These are phyloP conservation scores for Aegilops tauschii DNA, from an alignment of 176 grass and related monocot genomes.

Conservation along the genomic window DNA sequence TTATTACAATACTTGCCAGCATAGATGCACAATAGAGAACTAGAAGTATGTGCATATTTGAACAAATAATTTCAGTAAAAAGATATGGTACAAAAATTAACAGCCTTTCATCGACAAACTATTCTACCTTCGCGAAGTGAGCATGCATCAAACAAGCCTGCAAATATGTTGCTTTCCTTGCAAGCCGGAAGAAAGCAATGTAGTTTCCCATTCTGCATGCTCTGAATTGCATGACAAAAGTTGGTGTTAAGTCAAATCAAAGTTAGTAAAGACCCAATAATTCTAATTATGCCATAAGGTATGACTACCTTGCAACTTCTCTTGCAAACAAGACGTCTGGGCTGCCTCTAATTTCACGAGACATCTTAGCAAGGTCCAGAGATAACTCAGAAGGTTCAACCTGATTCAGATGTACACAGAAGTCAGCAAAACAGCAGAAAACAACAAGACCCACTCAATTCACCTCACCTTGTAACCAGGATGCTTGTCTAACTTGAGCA, in stretches of 20 bases:
- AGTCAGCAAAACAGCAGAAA: conserved; percentile 35
- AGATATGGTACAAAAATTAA: conserved; percentile 3
- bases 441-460: conserved; percentile 9
- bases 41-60: not conserved
- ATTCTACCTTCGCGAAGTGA: conserved; percentile 85
- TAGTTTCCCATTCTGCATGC: conserved; percentile 82
- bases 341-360: conserved; percentile 69
- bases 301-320: conserved; percentile 79
- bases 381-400: conserved; percentile 91
- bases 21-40: conserved; percentile 21
- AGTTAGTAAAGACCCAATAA: not conserved
- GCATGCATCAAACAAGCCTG: conserved; percentile 99
- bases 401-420: conserved; percentile 42
- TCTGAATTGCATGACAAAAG: conserved; percentile 50
- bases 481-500: conserved; percentile 97
- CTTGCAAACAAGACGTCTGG: conserved; percentile 83
- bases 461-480: conserved; percentile 87
- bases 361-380: conserved; percentile 96
- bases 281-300: not conserved
- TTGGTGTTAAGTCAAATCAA: conserved; percentile 3
- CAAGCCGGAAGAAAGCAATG: conserved; percentile 88
- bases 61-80: conserved; percentile 19
- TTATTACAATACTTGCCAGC: conserved; percentile 1
- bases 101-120: not conserved
- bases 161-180: conserved; percentile 85